Evolutionary conservation across 2,329 filamentous ascomycete species (phyloP), one percentile per base, ranked within the genome.

Genomic region (Fusarium equiseti): DNA sequence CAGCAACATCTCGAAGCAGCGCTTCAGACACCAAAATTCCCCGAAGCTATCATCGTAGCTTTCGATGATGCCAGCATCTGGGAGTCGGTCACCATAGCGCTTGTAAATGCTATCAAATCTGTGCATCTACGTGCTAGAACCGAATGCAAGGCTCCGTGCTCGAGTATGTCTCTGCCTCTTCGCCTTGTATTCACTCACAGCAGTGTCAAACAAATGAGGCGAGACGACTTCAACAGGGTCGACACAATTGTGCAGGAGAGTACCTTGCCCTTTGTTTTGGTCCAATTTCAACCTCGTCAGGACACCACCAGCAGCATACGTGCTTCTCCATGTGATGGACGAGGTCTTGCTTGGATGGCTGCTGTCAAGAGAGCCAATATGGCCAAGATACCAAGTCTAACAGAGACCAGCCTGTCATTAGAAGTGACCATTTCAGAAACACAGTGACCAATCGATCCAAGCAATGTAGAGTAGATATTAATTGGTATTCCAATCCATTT

Each of bases 221-320:
- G 83, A 29, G 76, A 81, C 2, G 87, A 88, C 59, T 86, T 88
- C 63, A 79, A 83, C 51, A 75, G 77, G 32, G 80, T 86, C 38
- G 85, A 86, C 40, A 59, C 69, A 15, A 77, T 84, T 68, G 76
- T 85, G 2, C 80, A 80, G 6, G 55, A 68, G 20, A 77, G 75
- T 32, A 68, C 48, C 16, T 86, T 73, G 78, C 81, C 11, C 79
- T 71, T 68, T 20, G 40, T 51, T 22, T 31, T 50, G 26, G 20
- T 53, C 15, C 51, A 40, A 8, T 38, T 10, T 8, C 31, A 10
- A 32, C 31, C 38, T 51, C 51, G 22, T 11, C 24, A 32, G 7
- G 7, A 22, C 32, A 59, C 35, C 22, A 29, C 20, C 11, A 24
- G 10, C 13, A 20, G 24, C 9, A 22, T 35, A 22, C 62, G 40